Evolutionary conservation across 176 grass and related monocot genomes (phyloP), one percentile per base, ranked within the genome.

Genomic region (Aechmea fasciata): DNA sequence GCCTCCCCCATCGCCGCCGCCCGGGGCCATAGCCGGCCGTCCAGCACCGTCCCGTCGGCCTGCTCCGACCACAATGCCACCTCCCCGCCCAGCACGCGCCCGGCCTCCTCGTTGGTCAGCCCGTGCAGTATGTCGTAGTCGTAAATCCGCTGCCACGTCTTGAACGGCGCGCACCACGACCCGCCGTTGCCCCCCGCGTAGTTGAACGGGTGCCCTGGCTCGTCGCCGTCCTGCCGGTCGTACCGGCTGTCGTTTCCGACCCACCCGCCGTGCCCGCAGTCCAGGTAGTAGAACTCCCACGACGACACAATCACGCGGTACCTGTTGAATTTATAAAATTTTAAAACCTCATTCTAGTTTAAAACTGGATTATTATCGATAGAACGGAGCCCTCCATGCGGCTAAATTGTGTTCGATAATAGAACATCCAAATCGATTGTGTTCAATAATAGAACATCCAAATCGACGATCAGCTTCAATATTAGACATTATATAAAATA

Each of bases 41-140:
- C 93, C 48, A 96, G 51, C 70, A 96, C 93, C 13, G 71, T 25
- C 48, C 72, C 83, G 66, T 92, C 89, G 29, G 93, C 77, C 76
- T 87, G 83, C 86, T 96, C 93, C 33, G 93, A 96, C 93, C 93
- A 96, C 63, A 96, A 76, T 64, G 89, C 89, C 78, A 96, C 86
- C 86, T 96, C 93, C 13, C 86, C 89, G 48, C 93, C 89, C 57
- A 96, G 78, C 70, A 96, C 89, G 59, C 41, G 68, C 64, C 25
- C 51, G 0, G 86, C 85, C 83, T 96, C 89, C 12, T 82, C 79
- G 68, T 84, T 81, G 15, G 77, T 96, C 0, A 96, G 82, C 51
- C 88, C 88, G 84, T 96, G 74, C 61, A 91, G 80, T 81, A 96
- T 90, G 83, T 96, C 93, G 73, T 92, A 96, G 83, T 92, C 89